Base-by-base conservation (phyloP, 495 filamentous ascomycete genomes). In the Lasiosphaeria hispida region DNA sequence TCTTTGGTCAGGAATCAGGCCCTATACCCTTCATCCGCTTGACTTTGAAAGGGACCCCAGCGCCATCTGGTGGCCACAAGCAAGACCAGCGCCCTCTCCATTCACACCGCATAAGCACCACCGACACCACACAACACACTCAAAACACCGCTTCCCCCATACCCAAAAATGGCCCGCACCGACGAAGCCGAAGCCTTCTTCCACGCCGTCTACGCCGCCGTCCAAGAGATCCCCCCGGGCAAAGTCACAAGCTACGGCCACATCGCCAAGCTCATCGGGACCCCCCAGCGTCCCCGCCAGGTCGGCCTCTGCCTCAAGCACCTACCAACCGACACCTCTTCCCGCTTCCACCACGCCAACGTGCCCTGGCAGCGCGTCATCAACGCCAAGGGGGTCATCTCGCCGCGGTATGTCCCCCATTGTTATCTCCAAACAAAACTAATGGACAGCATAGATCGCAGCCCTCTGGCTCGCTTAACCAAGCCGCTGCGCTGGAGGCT, bases 351-450 rank as follows among this genome's bases (percentile, higher is more conserved):
- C 64, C 74, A 79, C 55, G 77, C 72, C 14, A 96, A 89, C 63
- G 92, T 96, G 10, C 93, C 92, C 4, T 97, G 93, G 93, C 93
- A 97, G 75, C 78, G 93, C 45, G 91, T 97, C 10, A 88, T 97
- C 59, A 95, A 92, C 65, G 71, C 88, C 2, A 92, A 89, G 70
- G 92, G 92, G 14, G 78, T 84, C 56, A 92, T 97, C 60, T 93
- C 91, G 34, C 88, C 86, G 35, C 83, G 92, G 90, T 95, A 63
- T 19, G 65, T 58, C 36, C 34, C 47, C 48, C 40, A 41, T 23
- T 47, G 33, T 40, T 54, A 1, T 43, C 10, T 39, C 49, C 15
- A 4, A 50, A 18, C 10, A 34, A 8, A n/a, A 35, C 19, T 55
- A 13, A 48, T 43, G 33, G 8, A 35, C 2, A 18, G 7, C 17